Evolutionary conservation across 163 green algal genomes (phyloP).

Genomic region (Chlamydomonas reinhardtii): DNA sequence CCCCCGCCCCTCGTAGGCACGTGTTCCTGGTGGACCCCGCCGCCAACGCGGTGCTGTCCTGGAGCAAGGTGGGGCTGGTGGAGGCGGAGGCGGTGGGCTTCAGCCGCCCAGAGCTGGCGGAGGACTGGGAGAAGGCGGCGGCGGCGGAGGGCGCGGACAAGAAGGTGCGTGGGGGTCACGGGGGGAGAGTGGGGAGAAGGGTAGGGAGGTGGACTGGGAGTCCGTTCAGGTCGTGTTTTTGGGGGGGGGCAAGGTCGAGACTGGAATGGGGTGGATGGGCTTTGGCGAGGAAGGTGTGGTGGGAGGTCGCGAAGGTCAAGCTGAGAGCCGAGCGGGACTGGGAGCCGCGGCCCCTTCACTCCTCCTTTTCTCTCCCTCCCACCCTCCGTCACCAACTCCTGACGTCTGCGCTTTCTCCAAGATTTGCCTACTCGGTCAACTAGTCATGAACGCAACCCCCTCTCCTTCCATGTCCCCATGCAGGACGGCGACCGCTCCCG

Average conservation of each 20-base stretch:
- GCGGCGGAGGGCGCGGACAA: slow-evolving; percentile 11
- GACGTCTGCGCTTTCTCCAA: too few relatives aligned
- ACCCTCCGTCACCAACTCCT: too few relatives aligned
- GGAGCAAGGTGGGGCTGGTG: slow-evolving; percentile 64
- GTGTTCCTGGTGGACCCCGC: slow-evolving; percentile 82
- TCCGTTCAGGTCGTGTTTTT: neutral
- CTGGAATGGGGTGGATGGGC: neutral
- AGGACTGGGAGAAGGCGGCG: slow-evolving; percentile 26
- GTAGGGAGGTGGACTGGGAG: neutral
- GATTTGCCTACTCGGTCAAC: too few relatives aligned
- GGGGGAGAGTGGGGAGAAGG: neutral
- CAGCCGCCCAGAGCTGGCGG: slow-evolving; percentile 50
- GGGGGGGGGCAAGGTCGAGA: too few relatives aligned
- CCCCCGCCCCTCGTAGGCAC: slow-evolving; percentile 45
- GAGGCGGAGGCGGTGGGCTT: slow-evolving; percentile 76
- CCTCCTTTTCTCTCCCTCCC: too few relatives aligned
- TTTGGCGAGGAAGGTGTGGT: too few relatives aligned
- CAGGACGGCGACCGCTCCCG: slow-evolving; percentile 41
- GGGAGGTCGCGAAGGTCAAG: too few relatives aligned
- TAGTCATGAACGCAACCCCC: too few relatives aligned
- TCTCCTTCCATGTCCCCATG: too few relatives aligned
- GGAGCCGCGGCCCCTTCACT: too few relatives aligned
- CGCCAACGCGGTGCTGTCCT: slow-evolving; percentile 70
- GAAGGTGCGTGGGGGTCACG: neutral
- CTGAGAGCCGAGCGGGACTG: too few relatives aligned